Conservation (phyloP, 2,329 filamentous ascomycete genomes). For the Colletotrichum sojae region DNA sequence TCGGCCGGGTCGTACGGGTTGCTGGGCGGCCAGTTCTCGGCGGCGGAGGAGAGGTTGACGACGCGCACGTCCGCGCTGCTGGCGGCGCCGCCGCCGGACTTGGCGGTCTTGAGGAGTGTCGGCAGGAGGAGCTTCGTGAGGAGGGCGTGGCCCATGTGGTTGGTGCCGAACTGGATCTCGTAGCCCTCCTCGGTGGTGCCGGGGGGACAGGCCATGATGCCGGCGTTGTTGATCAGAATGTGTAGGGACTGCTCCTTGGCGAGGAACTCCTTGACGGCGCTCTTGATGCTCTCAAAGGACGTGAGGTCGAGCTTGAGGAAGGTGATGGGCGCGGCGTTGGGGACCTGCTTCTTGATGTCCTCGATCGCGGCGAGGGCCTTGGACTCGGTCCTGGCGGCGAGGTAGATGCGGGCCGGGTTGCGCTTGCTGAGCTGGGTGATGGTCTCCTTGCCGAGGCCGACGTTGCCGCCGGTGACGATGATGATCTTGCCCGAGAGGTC, state of each 20-base stretch:
- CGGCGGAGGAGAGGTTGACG: conserved; percentile 39
- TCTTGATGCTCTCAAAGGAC: conserved; percentile 58
- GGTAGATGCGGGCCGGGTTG: conserved; percentile 39
- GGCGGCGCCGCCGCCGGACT: conserved; percentile 2
- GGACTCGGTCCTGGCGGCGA: conserved; percentile 39
- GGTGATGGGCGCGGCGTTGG: conserved; percentile 41
- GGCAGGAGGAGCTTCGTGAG: conserved; percentile 56
- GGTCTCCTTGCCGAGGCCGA: conserved; percentile 46
- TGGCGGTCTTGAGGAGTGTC: conserved; percentile 47
- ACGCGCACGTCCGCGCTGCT: conserved; percentile 38
- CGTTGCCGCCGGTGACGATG: conserved; percentile 46
- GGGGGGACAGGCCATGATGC: conserved; percentile 56
- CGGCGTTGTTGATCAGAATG: conserved; percentile 63
- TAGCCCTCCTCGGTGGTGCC: conserved; percentile 60
- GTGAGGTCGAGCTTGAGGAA: conserved; percentile 61
- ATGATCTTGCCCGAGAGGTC: conserved; percentile 48
- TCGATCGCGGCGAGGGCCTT: conserved; percentile 53
- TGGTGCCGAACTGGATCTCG: conserved; percentile 64
- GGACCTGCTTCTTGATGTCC: conserved; percentile 50
- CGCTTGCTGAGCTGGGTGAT: conserved; percentile 37
- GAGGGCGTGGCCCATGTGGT: conserved; percentile 64
- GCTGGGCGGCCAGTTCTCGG: conserved; percentile 23
- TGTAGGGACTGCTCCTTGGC: conserved; percentile 54
- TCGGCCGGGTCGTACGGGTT: conserved; percentile 35
- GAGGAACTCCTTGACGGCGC: conserved; percentile 55